Conservation (phyloP, 129 eudicot genomes). For the Tanacetum coccineum region DNA sequence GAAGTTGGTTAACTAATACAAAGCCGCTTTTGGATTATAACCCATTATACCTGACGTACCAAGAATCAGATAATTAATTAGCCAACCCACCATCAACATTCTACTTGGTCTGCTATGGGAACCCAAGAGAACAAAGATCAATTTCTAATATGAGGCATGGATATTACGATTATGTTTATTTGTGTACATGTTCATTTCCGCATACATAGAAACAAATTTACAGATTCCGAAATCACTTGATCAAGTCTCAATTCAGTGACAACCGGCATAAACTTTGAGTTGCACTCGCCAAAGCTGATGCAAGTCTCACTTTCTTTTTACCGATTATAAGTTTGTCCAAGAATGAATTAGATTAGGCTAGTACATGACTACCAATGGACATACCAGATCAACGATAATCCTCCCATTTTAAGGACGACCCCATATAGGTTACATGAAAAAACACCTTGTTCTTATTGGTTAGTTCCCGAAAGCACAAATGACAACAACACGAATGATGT, state of each 20-base stretch:
- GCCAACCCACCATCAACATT: no score
- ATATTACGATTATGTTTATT: no score
- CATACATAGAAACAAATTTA: not conserved
- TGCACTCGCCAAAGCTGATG: not conserved
- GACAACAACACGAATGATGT: not conserved
- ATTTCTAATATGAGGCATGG: no score
- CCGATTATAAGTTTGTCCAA: not conserved
- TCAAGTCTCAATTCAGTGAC: not conserved
- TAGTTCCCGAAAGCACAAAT: not conserved
- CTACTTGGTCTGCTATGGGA: no score
- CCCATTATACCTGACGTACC: no score
- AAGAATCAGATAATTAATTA: no score
- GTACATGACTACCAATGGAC: not conserved
- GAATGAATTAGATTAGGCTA: conserved; percentile 17
- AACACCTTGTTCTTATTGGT: not conserved
- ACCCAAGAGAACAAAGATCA: no score
- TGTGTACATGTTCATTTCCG: not conserved
- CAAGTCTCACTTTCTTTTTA: not conserved
- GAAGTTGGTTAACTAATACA: no score
- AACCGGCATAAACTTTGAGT: not conserved
- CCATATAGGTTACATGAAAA: not conserved
- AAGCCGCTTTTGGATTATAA: no score
- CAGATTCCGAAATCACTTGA: not conserved
- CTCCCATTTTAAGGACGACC: not conserved
- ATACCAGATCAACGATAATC: not conserved